Conservation (phyloP, 2,329 filamentous ascomycete species). For the Herpomyces periplanetae region DNA sequence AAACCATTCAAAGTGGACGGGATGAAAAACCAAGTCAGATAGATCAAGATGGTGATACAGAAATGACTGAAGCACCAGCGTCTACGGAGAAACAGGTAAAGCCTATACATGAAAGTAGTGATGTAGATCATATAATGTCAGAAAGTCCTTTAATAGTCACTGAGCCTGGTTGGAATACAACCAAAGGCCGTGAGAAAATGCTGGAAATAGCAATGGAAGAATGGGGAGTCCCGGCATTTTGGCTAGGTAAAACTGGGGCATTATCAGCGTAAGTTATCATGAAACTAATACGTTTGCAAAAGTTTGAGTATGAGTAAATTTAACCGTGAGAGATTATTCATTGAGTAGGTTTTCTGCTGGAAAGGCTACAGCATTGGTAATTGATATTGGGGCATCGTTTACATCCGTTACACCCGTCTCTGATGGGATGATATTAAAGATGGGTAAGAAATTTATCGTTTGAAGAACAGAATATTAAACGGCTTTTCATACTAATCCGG, state of each 20-base stretch:
- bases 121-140: too few species aligned
- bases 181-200: constrained; percentile 59
- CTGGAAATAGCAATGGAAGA: constrained; percentile 91
- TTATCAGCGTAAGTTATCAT: constrained; percentile 21
- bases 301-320: too few species aligned
- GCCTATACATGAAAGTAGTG: too few species aligned
- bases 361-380: constrained; percentile 62
- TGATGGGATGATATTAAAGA: constrained; percentile 71
- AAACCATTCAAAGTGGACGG: too few species aligned
- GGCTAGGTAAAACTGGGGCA: constrained; percentile 55
- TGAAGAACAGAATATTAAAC: not conserved
- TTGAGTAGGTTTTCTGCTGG: constrained; percentile 41
- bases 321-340: too few species aligned
- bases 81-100: constrained; percentile 21
- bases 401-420: constrained; percentile 66
- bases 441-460: constrained; percentile 9
- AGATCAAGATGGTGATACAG: constrained; percentile 13
- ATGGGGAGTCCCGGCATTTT: constrained; percentile 83
- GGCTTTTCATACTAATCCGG: not conserved
- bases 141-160: constrained; percentile 79
- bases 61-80: constrained; percentile 19
- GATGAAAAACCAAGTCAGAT: too few species aligned
- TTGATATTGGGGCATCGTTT: constrained; percentile 62
- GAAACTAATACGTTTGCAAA: not conserved
- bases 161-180: constrained; percentile 63